Conservation (phyloP, 2,329 filamentous ascomycete genomes). For the Monosporascus sp. region DNA sequence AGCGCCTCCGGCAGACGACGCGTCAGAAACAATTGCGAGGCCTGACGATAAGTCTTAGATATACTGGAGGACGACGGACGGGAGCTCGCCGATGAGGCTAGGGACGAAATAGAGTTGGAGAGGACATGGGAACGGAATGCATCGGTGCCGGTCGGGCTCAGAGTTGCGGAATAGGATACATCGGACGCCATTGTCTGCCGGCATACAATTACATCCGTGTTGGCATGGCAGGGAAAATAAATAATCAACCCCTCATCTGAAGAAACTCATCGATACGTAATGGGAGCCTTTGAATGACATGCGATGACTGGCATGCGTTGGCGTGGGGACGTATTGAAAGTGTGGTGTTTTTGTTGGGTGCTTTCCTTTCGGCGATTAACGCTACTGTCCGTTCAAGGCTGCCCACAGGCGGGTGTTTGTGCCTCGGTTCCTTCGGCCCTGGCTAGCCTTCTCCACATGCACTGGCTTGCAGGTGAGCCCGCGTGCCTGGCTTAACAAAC, state of each 20-base stretch:
- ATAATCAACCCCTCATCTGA: not conserved
- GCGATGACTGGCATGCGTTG: too few species aligned
- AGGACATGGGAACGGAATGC: constrained; percentile 45
- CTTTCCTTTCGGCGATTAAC: too few species aligned
- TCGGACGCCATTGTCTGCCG: constrained; percentile 38
- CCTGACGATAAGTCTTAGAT: constrained; percentile 89
- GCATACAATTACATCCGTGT: not conserved
- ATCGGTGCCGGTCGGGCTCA: constrained; percentile 42
- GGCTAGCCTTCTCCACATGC: too few species aligned
- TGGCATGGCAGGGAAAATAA: not conserved
- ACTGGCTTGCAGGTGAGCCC: too few species aligned
- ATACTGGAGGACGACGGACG: constrained; percentile 66
- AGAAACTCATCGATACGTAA: not conserved
- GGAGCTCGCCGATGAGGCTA: constrained; percentile 55
- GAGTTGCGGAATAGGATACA: constrained; percentile 35
- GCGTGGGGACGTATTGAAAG: too few species aligned
- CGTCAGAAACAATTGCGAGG: constrained; percentile 90
- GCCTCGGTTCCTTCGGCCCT: too few species aligned
- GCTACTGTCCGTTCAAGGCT: too few species aligned
- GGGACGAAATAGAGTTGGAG: constrained; percentile 64
- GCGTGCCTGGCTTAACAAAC: too few species aligned
- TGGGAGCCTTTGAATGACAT: too few species aligned
- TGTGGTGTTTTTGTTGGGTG: too few species aligned
- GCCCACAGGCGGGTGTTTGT: too few species aligned
- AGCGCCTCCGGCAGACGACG: constrained; percentile 87